Evolutionary conservation across 768 basidiomycete species (phyloP), one percentile per base, ranked within the genome.

Genomic region (Rhodocollybia butyracea): DNA sequence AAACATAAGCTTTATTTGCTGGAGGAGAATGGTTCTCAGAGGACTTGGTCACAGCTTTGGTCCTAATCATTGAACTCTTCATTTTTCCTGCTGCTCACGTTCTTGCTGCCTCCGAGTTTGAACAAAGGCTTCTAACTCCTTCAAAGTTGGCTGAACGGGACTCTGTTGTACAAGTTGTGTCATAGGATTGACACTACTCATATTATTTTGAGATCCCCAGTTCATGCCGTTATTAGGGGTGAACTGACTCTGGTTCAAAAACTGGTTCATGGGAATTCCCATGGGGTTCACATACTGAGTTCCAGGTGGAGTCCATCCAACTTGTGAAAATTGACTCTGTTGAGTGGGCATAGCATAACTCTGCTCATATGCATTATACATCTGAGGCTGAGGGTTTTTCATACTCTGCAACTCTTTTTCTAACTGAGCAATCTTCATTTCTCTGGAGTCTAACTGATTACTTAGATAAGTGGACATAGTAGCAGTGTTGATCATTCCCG

Each of bases 311-410:
- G 21, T 42, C 41, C 41, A 42, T 42, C 41, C 41, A 42, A 42
- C 41, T 42, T 42, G 41, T 42, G 41, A 42, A 42, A 42, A 42
- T 42, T 42, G 41, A 42, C 41, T 42, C 41, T 42, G 41, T 8
- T 10, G 21, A 19, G 26, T 42, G 11, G 41, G 41, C 21, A 21
- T 24, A 42, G 21, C 21, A 21, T 19, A 10, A 19, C 41, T 42
- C 21, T 19, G 21, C 21, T 42, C 21, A 21, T 19, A 21, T 42
- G 26, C 41, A 19, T 42, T n/a, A n/a, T n/a, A n/a, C 41, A 42
- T 19, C 13, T 42, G 41, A 42, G 41, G 26, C 26, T 19, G 17
- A 42, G 41, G 4, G 3, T 5, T 42, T 7, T 24, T 22, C 41
- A 42, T 21, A 42, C 21, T 21, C 21, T 42, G 41, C 8, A 42